Conservation (phyloP, 768 basidiomycete genomes). For the Amyloporia xantha region DNA sequence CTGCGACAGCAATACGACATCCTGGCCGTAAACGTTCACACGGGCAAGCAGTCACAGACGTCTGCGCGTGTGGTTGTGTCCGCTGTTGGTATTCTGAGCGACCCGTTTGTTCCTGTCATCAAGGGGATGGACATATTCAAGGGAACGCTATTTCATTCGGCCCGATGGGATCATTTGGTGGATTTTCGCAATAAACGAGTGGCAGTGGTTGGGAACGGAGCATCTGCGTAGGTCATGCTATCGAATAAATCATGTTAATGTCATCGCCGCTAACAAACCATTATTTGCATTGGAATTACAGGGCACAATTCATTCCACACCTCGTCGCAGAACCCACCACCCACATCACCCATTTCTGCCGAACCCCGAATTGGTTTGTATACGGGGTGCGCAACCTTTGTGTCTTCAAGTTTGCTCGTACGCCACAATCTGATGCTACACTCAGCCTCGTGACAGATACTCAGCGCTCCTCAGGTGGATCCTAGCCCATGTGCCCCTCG, state of each 20-base stretch:
- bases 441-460: not conserved
- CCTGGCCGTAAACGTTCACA: constrained; percentile 15
- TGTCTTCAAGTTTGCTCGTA: not conserved
- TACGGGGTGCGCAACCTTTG: constrained; percentile 16
- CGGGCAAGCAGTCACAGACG: constrained; percentile 1
- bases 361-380: constrained; percentile 24
- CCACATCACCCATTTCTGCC: constrained; percentile 23
- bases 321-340: constrained; percentile 18
- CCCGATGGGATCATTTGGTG: constrained; percentile 22
- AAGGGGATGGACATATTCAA: constrained; percentile 12
- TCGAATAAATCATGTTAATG: no score
- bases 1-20: constrained; percentile 19
- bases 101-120: constrained; percentile 18
- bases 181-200: constrained; percentile 22
- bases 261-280: not conserved
- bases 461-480: not conserved
- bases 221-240: constrained; percentile 15
- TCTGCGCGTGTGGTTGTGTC: constrained; percentile 23
- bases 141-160: constrained; percentile 22
- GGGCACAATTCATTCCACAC: constrained; percentile 24
- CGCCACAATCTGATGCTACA: not conserved
- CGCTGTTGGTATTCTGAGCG: constrained; percentile 22
- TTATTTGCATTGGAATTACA: not conserved
- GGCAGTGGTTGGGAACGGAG: constrained; percentile 28
- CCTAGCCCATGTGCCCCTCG: not conserved